These are phyloP conservation scores for Trichosporon sp. DNA, from an alignment of 1,284 basidiomycete species.

Conservation along the genomic window DNA sequence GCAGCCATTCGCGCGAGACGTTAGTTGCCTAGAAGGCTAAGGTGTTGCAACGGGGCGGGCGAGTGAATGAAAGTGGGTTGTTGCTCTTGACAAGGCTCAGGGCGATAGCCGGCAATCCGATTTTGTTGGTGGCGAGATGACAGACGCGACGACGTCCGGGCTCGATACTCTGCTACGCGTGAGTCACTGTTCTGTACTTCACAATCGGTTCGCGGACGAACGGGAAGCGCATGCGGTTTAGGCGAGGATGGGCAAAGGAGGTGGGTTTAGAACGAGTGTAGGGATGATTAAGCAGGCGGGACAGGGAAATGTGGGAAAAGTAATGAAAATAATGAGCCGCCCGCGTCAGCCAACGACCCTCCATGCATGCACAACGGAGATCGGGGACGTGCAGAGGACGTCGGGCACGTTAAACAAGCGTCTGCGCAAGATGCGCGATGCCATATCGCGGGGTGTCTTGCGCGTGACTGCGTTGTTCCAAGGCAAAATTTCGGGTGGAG, in stretches of 20 bases:
- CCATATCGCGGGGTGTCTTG: background rate
- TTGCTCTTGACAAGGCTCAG: background rate
- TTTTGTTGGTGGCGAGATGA: slow-evolving; percentile 3
- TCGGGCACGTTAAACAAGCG: background rate
- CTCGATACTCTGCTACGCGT: background rate
- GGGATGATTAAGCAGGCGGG: background rate
- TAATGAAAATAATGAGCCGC: background rate
- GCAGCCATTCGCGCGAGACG: slow-evolving; percentile 19
- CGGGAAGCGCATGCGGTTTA: background rate
- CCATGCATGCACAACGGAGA: background rate
- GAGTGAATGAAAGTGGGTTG: background rate
- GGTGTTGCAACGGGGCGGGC: background rate
- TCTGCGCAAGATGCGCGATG: background rate
- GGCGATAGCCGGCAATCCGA: background rate
- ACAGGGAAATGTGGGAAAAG: slow-evolving; percentile 2
- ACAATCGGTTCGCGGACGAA: background rate
- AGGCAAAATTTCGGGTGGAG: background rate
- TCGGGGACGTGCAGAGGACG: background rate
- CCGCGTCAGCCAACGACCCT: background rate
- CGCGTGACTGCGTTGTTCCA: background rate
- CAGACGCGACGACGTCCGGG: background rate
- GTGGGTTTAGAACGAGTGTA: background rate
- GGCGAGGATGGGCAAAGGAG: background rate
- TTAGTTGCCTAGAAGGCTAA: background rate
- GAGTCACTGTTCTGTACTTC: background rate